Evolutionary conservation across 1,284 basidiomycete genomes (phyloP).

Genomic region (Trametes versicolor): DNA sequence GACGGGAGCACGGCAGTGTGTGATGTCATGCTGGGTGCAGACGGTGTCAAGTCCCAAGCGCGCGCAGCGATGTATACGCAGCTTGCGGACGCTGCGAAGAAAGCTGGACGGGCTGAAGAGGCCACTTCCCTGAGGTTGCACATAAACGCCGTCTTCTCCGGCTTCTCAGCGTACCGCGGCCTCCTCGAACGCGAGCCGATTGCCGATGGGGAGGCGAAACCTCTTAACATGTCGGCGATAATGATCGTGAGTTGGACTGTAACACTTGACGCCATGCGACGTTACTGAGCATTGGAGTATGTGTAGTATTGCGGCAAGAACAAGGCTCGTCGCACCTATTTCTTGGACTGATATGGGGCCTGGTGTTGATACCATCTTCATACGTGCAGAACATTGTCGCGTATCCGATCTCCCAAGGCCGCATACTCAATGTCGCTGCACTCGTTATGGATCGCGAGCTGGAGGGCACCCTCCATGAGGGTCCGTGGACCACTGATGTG

Average conservation of each 20-base stretch:
- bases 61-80: constrained; percentile 26
- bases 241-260: constrained; percentile 1
- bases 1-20: constrained; percentile 57
- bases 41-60: constrained; percentile 11
- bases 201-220: background rate
- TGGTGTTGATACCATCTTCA: no score
- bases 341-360: background rate
- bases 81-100: constrained; percentile 22
- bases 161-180: constrained; percentile 9
- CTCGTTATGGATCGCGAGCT: constrained; percentile 32
- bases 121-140: constrained; percentile 2
- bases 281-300: background rate
- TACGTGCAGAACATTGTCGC: constrained; percentile 23
- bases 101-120: constrained; percentile 2
- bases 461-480: constrained; percentile 39
- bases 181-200: background rate
- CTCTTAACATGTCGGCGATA: background rate
- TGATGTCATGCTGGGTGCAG: constrained; percentile 56
- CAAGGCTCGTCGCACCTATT: constrained; percentile 30
- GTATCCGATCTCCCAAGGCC: constrained; percentile 29
- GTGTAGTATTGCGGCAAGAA: constrained; percentile 42
- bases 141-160: constrained; percentile 3
- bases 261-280: background rate
- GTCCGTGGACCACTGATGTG: constrained; percentile 38
- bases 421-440: constrained; percentile 38